Evolutionary conservation across 2,329 filamentous ascomycete species (phyloP).

Genomic region (Tolypocladium endophyticum): DNA sequence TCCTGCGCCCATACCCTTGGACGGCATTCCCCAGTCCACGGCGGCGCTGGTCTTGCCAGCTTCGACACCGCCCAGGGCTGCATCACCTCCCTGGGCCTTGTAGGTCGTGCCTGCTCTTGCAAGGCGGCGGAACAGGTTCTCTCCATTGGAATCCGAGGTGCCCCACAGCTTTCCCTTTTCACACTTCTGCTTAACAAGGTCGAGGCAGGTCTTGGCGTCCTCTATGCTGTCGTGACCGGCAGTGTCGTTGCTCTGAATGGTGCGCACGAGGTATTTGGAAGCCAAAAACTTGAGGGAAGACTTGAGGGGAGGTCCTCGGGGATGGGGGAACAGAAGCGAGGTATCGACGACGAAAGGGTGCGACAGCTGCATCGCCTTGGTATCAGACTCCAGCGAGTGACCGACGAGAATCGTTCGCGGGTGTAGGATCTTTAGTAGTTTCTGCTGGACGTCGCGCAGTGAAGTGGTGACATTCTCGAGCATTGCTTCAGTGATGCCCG

Average conservation of each 20-base stretch:
- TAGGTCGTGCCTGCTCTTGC: conserved; percentile 52
- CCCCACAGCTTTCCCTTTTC: conserved; percentile 87
- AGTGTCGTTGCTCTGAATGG: conserved; percentile 74
- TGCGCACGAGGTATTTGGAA: conserved; percentile 73
- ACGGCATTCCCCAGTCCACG: conserved; percentile 81
- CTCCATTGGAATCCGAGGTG: conserved; percentile 63
- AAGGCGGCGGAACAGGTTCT: conserved; percentile 84
- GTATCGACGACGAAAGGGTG: conserved; percentile 95
- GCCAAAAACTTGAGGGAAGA: conserved; percentile 83
- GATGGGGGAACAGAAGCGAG: conserved; percentile 79
- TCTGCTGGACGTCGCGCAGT: conserved; percentile 69
- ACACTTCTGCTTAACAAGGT: conserved; percentile 91
- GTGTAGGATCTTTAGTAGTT: conserved; percentile 61
- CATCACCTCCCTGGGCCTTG: conserved; percentile 47
- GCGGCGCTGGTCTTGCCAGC: conserved; percentile 59
- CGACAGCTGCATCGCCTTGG: conserved; percentile 73
- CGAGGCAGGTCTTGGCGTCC: conserved; percentile 82
- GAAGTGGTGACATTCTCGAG: conserved; percentile 76
- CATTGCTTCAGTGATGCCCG: conserved; percentile 83
- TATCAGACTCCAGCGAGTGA: conserved; percentile 73
- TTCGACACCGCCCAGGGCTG: conserved; percentile 43
- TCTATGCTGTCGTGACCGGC: conserved; percentile 84
- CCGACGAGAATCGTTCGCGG: conserved; percentile 66
- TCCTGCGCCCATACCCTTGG: conserved; percentile 43
- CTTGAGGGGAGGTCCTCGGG: conserved; percentile 79